phyloP scores from a whole-genome alignment of 2,329 filamentous ascomycete genomes.

The Alternaria tenuissima region DNA sequence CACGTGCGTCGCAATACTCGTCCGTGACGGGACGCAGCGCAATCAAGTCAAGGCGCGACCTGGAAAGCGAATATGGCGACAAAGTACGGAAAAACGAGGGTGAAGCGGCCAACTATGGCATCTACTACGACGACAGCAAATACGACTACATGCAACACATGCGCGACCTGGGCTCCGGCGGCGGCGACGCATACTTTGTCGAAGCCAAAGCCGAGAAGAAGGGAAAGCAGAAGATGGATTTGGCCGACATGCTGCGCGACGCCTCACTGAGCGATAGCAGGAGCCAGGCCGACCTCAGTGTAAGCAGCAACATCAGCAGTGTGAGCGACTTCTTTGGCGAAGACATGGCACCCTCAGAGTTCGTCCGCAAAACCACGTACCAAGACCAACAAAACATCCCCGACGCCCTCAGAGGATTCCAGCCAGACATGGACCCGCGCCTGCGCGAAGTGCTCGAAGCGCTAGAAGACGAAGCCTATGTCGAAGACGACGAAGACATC shows the following conservation, averaged over 20 bases:
- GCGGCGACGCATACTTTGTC: constrained; percentile 81
- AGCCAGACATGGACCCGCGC: constrained; percentile 97
- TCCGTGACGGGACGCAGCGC: constrained; percentile 54
- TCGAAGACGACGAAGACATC: constrained; percentile 83
- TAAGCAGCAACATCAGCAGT: constrained; percentile 52
- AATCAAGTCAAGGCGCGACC: constrained; percentile 75
- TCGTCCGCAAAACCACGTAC: constrained; percentile 78
- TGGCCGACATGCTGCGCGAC: constrained; percentile 81
- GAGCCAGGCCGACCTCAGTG: constrained; percentile 54
- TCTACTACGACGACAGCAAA: constrained; percentile 92
- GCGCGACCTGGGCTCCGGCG: constrained; percentile 75
- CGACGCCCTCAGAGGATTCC: constrained; percentile 89
- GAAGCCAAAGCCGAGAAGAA: constrained; percentile 74
- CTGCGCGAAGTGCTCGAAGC: constrained; percentile 91
- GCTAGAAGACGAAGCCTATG: constrained; percentile 92
- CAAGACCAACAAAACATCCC: constrained; percentile 93
- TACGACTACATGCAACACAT: constrained; percentile 99
- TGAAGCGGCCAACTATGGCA: constrained; percentile 90
- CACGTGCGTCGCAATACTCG: constrained; percentile 55
- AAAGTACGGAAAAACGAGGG: constrained; percentile 87
- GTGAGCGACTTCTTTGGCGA: constrained; percentile 70
- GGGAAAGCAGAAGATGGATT: constrained; percentile 74
- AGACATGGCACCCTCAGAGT: constrained; percentile 80
- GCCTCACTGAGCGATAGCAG: constrained; percentile 52
- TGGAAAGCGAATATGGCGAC: constrained; percentile 76